A percentile compares a stretch with the other conserved stretches of the same genome.
phyloP scores from a whole-genome alignment of 306 rosid genomes.

The Medicago ruthenica region DNA sequence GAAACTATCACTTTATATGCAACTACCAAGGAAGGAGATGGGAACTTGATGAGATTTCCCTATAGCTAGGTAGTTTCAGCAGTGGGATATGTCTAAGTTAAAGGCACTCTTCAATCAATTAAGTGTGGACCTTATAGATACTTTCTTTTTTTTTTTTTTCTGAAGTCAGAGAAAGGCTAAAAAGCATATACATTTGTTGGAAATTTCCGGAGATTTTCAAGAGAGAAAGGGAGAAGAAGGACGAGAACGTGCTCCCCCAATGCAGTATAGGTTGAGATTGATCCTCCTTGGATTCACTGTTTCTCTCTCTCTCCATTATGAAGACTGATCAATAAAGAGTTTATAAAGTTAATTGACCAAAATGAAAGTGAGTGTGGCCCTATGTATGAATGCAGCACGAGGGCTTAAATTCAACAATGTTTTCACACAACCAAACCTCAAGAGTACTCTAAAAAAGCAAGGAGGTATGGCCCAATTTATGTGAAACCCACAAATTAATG shows the following conservation, averaged over 20 bases:
- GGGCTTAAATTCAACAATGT: constrained; percentile 18
- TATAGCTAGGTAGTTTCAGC: constrained; percentile 31
- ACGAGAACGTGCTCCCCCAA: constrained; percentile 47
- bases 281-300: constrained; percentile 38
- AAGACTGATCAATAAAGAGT: constrained; percentile 43
- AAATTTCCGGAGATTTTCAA: constrained; percentile 4
- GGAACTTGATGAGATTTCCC: constrained; percentile 39
- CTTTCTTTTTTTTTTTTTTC: constrained; percentile 37
- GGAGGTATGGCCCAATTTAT: constrained; percentile 27
- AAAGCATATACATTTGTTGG: constrained; percentile 37
- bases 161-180: constrained; percentile 42
- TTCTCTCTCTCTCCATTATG: constrained; percentile 47
- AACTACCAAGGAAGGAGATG: neutral
- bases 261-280: constrained; percentile 3
- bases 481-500: constrained; percentile 27
- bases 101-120: constrained; percentile 39
- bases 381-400: constrained; percentile 42
- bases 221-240: constrained; percentile 6
- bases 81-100: constrained; percentile 47
- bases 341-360: constrained; percentile 34
- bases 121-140: constrained; percentile 15
- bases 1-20: neutral
- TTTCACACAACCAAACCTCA: constrained; percentile 32
- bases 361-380: constrained; percentile 41
- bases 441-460: constrained; percentile 11